Evolutionary conservation across 768 basidiomycete species (phyloP), one percentile per base, ranked within the genome.

Genomic region (Paxillus involutus): DNA sequence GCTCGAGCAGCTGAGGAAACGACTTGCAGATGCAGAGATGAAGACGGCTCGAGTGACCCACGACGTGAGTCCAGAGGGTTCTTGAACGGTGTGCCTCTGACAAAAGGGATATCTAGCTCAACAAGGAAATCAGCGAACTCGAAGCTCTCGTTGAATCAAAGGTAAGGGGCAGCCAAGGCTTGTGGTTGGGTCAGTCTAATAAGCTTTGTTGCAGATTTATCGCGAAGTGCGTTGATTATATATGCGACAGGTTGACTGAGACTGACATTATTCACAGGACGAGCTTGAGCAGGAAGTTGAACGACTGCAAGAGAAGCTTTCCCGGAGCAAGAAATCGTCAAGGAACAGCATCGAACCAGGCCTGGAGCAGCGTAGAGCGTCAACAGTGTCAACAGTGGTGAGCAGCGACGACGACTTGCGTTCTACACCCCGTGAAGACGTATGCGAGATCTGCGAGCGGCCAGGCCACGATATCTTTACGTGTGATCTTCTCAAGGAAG

Each of bases 61-160:
- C 61, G 86, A 88, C 63, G 89, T 87, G 67, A 41, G 83, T 73
- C 11, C n/a, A 21, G 4, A 51, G 19, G 30, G 52, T 16, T 42
- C 1, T 14, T 46, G 36, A 35, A 40, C 37, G 19, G 19, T 24
- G n/a, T 32, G 29, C 24, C 30, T 11, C 43, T 24, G 42, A 44
- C 53, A 47, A 41, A 42, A 57, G 16, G 35, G 47, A 44, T 47
- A 21, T 57, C 40, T 59, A 95, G 91, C 80, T 94, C 55, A 88
- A 91, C 71, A 90, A 93, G 63, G 94, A 98, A 73, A 89, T 98
- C 47, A 84, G 86, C 50, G 94, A 98, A 67, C 79, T 98, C 17
- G 96, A 98, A 70, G 81, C 87, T 37, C 77, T 99, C 40, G 86
- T 98, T n/a, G 96, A 99, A 68, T 82, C 91, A 50, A 98, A 97